Evolutionary conservation across 73 alveolate species (phyloP).

Genomic region (Blepharisma stoltei): DNA sequence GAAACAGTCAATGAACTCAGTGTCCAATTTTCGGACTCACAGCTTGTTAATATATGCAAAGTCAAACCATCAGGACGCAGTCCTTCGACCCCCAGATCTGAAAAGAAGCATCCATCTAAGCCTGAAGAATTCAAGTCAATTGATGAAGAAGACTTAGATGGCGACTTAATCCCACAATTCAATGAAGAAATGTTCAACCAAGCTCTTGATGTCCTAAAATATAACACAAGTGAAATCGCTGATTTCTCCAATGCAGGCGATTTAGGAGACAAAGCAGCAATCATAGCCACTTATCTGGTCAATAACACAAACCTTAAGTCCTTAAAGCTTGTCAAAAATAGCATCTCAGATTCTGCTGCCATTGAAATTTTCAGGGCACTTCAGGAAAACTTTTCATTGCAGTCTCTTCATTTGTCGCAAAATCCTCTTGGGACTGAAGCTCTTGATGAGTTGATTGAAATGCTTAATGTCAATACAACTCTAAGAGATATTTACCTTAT

Average conservation of each 20-base stretch:
- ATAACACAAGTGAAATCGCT: neutral
- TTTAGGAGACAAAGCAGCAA: slow-evolving; percentile 15
- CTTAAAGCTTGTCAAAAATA: neutral
- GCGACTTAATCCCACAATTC: neutral
- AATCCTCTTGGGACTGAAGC: neutral
- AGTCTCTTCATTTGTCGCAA: neutral
- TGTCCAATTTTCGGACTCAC: neutral
- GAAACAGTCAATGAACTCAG: neutral
- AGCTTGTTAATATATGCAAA: neutral
- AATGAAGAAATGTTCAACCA: slow-evolving; percentile 7
- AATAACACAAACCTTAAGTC: neutral
- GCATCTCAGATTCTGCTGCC: slow-evolving; percentile 20
- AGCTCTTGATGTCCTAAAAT: slow-evolving; percentile 7
- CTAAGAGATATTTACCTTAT: neutral
- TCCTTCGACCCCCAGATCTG: too few relatives aligned
- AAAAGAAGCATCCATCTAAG: too few relatives aligned
- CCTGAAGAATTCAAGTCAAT: too few relatives aligned
- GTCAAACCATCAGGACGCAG: neutral
- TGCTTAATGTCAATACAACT: slow-evolving; percentile 15
- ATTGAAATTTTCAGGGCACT: slow-evolving; percentile 25
- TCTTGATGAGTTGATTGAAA: slow-evolving; percentile 21
- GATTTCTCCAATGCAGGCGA: slow-evolving; percentile 28
- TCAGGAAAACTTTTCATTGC: slow-evolving; percentile 11
- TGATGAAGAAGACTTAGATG: too few relatives aligned
- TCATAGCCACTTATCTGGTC: slow-evolving; percentile 5